Conservation (phyloP, 306 rosid species). For the Cucurbita pepo region DNA sequence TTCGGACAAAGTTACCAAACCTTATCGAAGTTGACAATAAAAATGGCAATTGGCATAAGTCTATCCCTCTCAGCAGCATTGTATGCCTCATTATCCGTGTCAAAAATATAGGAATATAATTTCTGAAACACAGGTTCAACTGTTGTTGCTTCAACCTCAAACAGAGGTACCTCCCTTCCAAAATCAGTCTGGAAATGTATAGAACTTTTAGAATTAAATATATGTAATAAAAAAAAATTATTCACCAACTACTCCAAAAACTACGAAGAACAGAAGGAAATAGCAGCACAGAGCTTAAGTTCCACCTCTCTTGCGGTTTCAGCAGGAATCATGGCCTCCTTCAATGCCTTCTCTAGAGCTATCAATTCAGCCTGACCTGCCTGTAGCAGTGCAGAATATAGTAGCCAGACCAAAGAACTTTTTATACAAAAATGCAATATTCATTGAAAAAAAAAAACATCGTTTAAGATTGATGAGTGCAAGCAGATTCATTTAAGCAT, state of each 20-base stretch:
- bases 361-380: slow-evolving; percentile 84
- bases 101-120: slow-evolving; percentile 69
- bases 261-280: slow-evolving; percentile 1
- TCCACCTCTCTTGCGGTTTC: slow-evolving; percentile 86
- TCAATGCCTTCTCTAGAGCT: slow-evolving; percentile 75
- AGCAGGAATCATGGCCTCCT: slow-evolving; percentile 73
- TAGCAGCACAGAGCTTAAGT: neutral
- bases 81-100: slow-evolving; percentile 27
- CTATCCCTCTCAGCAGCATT: slow-evolving; percentile 43
- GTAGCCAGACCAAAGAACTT: neutral
- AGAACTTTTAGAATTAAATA: slow-evolving; percentile 8
- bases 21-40: slow-evolving; percentile 87
- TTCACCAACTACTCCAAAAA: neutral
- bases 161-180: slow-evolving; percentile 83
- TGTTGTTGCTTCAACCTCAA: slow-evolving; percentile 75
- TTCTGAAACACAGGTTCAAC: slow-evolving; percentile 79
- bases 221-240: neutral
- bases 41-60: slow-evolving; percentile 61
- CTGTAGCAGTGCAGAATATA: slow-evolving; percentile 18
- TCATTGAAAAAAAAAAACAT: neutral
- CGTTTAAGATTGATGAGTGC: neutral
- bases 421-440: neutral
- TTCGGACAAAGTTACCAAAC: slow-evolving; percentile 15
- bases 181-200: slow-evolving; percentile 44
- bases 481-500: neutral